Percentiles rank a stretch among this genome's conserved stretches.
Conservation (phyloP, 2,329 filamentous ascomycete genomes). For the Achaetomium macrosporum region DNA sequence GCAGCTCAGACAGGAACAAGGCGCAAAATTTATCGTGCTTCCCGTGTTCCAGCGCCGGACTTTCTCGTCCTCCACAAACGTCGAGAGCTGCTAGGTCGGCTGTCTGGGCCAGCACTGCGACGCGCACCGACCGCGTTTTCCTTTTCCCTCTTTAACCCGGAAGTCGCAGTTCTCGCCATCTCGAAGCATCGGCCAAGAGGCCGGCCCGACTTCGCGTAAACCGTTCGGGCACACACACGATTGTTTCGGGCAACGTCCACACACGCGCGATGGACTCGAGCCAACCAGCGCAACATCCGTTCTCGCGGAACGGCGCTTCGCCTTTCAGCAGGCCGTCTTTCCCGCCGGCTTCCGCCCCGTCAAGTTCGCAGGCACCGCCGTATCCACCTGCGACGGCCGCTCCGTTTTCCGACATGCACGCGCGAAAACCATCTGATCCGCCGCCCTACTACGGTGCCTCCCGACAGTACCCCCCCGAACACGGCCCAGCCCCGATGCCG, state of each 20-base stretch:
- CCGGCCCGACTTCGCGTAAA: neutral
- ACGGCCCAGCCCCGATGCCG: conserved; percentile 25
- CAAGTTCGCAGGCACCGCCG: conserved; percentile 18
- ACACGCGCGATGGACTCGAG: conserved; percentile 31
- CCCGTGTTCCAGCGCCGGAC: neutral
- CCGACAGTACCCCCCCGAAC: conserved; percentile 31
- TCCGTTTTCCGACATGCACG: conserved; percentile 28
- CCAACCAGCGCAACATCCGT: conserved; percentile 31
- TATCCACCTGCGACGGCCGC: conserved; percentile 20
- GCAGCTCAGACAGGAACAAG: conserved; percentile 13
- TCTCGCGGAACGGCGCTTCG: conserved; percentile 31
- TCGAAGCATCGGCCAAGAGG: too few relatives aligned
- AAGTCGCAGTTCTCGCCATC: neutral
- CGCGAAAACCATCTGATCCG: conserved; percentile 40
- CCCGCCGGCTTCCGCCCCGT: conserved; percentile 17
- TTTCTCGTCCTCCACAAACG: conserved; percentile 1
- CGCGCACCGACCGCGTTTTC: neutral
- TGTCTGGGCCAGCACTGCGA: neutral
- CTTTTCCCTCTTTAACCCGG: neutral
- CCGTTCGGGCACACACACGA: conserved; percentile 5
- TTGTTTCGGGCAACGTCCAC: conserved; percentile 4
- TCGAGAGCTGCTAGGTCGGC: neutral
- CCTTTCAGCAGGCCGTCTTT: conserved; percentile 30
- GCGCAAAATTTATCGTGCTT: conserved; percentile 24
- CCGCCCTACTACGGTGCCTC: conserved; percentile 34